Percentiles rank a stretch among this genome's conserved stretches.
These are phyloP conservation scores for Cercospora nicotianae DNA, from an alignment of 2,329 filamentous ascomycete species.

Conservation along the genomic window DNA sequence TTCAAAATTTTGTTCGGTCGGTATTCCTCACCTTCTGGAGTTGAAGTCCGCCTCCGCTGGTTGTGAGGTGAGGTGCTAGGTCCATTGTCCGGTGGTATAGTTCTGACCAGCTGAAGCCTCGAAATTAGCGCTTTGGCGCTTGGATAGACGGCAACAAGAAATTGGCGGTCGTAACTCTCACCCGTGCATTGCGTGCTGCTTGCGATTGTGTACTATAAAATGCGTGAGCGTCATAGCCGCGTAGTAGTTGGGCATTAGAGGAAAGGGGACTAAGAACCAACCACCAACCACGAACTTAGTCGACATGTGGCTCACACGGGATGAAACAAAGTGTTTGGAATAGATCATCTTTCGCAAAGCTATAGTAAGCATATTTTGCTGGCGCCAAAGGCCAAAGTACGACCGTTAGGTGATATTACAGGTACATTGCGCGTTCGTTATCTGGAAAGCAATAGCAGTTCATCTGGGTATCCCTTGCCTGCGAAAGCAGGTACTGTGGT, in stretches of 20 bases:
- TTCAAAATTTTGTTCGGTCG: neutral
- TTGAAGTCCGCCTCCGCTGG: neutral
- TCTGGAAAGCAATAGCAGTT: neutral
- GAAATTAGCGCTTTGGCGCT: neutral
- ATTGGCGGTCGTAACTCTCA: neutral
- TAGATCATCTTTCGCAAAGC: neutral
- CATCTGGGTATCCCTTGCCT: conserved; percentile 4
- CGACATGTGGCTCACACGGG: neutral
- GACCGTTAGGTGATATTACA: neutral
- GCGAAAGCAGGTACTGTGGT: conserved; percentile 6
- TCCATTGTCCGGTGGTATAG: neutral
- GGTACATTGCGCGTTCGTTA: neutral
- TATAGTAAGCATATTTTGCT: neutral
- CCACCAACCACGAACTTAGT: neutral
- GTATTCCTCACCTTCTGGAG: neutral
- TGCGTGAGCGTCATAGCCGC: neutral
- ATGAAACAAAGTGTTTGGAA: neutral
- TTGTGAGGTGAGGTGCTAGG: neutral
- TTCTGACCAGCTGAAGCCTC: neutral
- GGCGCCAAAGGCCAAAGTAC: neutral
- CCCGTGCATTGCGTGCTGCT: neutral
- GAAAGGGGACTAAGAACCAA: neutral
- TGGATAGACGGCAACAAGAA: neutral
- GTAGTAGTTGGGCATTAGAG: neutral
- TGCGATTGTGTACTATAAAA: neutral